Conservation (phyloP, 805 yeast genomes). For the Starmerella apicola region DNA sequence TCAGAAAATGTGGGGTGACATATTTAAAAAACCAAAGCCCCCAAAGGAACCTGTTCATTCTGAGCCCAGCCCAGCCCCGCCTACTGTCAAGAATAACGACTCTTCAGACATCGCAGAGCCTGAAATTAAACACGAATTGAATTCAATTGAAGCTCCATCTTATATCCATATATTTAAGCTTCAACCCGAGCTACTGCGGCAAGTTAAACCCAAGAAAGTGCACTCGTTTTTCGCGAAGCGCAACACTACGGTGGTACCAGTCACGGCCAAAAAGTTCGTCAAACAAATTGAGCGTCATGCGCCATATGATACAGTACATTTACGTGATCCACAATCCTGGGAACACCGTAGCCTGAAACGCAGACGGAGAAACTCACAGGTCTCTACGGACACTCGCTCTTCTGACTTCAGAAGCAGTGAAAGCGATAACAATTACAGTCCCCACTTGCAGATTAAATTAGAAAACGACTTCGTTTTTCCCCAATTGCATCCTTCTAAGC, state of each 20-base stretch:
- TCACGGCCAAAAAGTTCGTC: background rate
- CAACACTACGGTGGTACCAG: constrained; percentile 1
- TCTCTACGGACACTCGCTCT: too few relatives aligned
- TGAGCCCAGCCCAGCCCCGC: background rate
- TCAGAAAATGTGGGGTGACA: constrained; percentile 4
- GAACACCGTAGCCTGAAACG: background rate
- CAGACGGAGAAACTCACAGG: background rate
- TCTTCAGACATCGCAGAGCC: constrained; percentile 2
- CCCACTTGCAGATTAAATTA: too few relatives aligned
- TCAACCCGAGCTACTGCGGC: constrained; percentile 3
- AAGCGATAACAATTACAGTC: background rate
- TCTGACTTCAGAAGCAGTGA: background rate
- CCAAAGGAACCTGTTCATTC: background rate
- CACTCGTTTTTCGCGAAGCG: constrained; percentile 20
- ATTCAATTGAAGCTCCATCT: constrained; percentile 3
- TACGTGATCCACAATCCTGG: constrained; percentile 7
- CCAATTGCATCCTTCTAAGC: background rate
- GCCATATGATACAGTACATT: constrained; percentile 3
- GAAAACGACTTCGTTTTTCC: too few relatives aligned
- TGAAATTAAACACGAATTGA: constrained; percentile 1
- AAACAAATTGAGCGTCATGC: constrained; percentile 1
- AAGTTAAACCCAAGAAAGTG: constrained; percentile 9
- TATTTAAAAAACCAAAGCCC: constrained; percentile 4
- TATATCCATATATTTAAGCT: constrained; percentile 4
- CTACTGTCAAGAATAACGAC: background rate